Percentiles rank a stretch among this genome's conserved stretches.
Evolutionary conservation across 371 early-diverging fungal species (phyloP).

Genomic region (Zychaea mexicana): DNA sequence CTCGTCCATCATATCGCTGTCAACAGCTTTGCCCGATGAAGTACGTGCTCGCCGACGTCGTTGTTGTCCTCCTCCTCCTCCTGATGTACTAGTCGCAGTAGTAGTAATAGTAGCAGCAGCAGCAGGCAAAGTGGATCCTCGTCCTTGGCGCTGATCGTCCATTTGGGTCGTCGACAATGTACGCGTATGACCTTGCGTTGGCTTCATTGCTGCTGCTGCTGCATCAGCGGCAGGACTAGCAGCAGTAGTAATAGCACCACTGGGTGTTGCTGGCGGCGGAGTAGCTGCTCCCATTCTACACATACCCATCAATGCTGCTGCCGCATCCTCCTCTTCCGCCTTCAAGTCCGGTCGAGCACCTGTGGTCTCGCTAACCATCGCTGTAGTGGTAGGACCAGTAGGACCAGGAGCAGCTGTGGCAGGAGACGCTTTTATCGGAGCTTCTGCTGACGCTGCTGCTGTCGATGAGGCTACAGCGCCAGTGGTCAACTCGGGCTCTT

Average conservation of each 20-base stretch:
- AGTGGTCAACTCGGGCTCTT: slow-evolving; percentile 29
- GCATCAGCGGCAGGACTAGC: too few species aligned
- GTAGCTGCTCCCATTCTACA: slow-evolving; percentile 41
- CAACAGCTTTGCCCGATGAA: slow-evolving; percentile 18
- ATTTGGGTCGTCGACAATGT: slow-evolving; percentile 13
- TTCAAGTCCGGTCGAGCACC: slow-evolving; percentile 31
- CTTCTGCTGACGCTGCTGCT: not conserved
- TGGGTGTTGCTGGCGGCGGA: too few species aligned
- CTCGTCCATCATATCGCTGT: slow-evolving; percentile 10
- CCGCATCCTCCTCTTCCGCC: slow-evolving; percentile 58
- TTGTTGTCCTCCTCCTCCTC: slow-evolving; percentile 1
- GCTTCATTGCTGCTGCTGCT: not conserved
- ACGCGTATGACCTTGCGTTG: slow-evolving; percentile 10
- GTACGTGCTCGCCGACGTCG: slow-evolving; percentile 16
- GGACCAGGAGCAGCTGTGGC: not conserved
- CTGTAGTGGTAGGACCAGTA: not conserved
- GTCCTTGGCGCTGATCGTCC: slow-evolving; percentile 5
- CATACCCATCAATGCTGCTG: slow-evolving; percentile 53
- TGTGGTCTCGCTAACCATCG: not conserved
- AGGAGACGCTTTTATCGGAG: not conserved
- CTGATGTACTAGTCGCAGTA: not conserved
- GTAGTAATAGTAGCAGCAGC: too few species aligned
- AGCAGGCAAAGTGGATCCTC: not conserved
- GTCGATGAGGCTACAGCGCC: not conserved
- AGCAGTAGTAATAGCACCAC: too few species aligned